These are phyloP conservation scores for Urochloa ruziziensis DNA, from an alignment of 176 grass and related monocot genomes.

Conservation along the genomic window DNA sequence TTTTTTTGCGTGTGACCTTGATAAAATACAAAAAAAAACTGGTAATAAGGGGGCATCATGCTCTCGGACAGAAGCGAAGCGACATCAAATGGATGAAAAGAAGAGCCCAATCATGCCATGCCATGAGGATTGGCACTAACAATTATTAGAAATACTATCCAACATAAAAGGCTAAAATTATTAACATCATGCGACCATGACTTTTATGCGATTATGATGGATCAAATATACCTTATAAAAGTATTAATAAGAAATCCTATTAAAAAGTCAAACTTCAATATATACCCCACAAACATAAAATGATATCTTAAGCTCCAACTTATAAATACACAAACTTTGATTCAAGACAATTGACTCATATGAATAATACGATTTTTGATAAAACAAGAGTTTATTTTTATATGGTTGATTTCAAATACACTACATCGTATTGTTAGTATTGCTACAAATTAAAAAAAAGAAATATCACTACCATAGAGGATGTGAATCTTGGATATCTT, in stretches of 20 bases:
- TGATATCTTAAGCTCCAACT: neutral
- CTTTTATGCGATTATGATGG: conserved; percentile 22
- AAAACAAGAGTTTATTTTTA: neutral
- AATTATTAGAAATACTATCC: neutral
- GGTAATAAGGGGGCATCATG: neutral
- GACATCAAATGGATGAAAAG: neutral
- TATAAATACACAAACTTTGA: neutral
- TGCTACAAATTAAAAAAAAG: no score
- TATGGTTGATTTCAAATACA: no score
- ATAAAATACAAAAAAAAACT: neutral
- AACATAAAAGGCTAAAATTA: neutral
- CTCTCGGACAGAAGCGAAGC: neutral
- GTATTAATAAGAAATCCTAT: neutral
- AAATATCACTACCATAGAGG: no score
- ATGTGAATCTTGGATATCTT: no score
- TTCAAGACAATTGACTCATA: neutral
- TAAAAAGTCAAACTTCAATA: neutral
- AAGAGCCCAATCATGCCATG: neutral
- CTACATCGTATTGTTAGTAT: neutral
- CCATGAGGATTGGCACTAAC: neutral
- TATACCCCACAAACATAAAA: neutral
- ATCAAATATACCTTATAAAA: neutral
- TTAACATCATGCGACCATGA: neutral
- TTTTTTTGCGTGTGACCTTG: no score
- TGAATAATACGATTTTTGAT: neutral